Conservation (phyloP, 2,329 filamentous ascomycete species). For the Parasarocladium wereldwijsianum region DNA sequence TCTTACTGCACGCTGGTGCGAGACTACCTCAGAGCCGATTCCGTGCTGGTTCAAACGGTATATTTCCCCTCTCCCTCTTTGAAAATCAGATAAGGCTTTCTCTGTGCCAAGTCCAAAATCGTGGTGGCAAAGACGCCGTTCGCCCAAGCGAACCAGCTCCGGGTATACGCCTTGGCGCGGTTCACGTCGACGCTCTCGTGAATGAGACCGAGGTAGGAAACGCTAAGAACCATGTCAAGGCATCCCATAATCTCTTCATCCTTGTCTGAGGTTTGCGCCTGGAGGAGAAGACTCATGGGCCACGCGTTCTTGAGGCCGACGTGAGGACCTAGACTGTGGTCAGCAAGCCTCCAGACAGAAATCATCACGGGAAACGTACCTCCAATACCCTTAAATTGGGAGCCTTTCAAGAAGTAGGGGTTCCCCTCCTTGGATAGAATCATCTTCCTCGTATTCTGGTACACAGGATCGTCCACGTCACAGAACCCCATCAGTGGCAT, state of each 20-base stretch:
- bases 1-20: too few relatives aligned
- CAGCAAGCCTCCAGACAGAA: slow-evolving; percentile 1
- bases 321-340: slow-evolving; percentile 32
- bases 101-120: slow-evolving; percentile 72
- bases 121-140: slow-evolving; percentile 93
- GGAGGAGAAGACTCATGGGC: slow-evolving; percentile 90
- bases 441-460: slow-evolving; percentile 74
- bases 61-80: slow-evolving; percentile 47
- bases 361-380: slow-evolving; percentile 33
- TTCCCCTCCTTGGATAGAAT: slow-evolving; percentile 64
- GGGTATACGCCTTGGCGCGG: slow-evolving; percentile 49
- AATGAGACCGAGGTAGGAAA: slow-evolving; percentile 63
- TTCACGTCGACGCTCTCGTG: slow-evolving; percentile 90
- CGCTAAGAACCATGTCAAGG: slow-evolving; percentile 59
- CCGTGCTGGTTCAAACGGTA: slow-evolving; percentile 21
- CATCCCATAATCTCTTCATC: slow-evolving; percentile 69
- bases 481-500: slow-evolving; percentile 69
- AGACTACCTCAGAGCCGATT: too few relatives aligned
- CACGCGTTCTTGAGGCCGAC: slow-evolving; percentile 84
- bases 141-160: slow-evolving; percentile 96
- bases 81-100: slow-evolving; percentile 83
- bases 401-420: slow-evolving; percentile 73
- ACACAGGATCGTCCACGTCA: slow-evolving; percentile 47
- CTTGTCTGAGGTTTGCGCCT: slow-evolving; percentile 75
- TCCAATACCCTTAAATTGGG: slow-evolving; percentile 73